Conservation (phyloP, 805 yeast genomes). For the Kluyveromyces wickerhamii region DNA sequence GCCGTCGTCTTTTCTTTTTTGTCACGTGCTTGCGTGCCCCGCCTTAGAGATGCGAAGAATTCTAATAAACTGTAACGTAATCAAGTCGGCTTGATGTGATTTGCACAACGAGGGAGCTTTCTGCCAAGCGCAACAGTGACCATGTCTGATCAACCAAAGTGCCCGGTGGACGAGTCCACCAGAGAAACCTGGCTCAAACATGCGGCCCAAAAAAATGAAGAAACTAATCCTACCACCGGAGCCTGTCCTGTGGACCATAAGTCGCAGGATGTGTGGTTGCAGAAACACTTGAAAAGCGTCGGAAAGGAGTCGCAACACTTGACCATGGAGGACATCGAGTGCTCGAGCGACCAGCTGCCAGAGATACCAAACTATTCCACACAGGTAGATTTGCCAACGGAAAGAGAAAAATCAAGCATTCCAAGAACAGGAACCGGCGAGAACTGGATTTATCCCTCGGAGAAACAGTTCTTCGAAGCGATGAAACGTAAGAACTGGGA, state of each 20-base stretch:
- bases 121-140: too few relatives aligned
- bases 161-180: constrained; percentile 66
- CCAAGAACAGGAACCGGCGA: constrained; percentile 62
- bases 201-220: constrained; percentile 16
- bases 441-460: constrained; percentile 94
- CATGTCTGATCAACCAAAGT: constrained; percentile 30
- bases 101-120: too few relatives aligned
- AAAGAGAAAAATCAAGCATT: constrained; percentile 70
- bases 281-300: constrained; percentile 15
- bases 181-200: constrained; percentile 49
- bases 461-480: constrained; percentile 88
- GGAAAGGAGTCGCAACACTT: constrained; percentile 3
- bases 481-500: constrained; percentile 88
- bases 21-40: too few relatives aligned
- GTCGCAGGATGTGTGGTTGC: constrained; percentile 52
- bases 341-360: constrained; percentile 40
- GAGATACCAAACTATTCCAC: constrained; percentile 29
- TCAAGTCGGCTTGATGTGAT: too few relatives aligned
- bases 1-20: too few relatives aligned
- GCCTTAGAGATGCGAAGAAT: too few relatives aligned
- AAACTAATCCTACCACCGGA: constrained; percentile 4
- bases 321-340: constrained; percentile 26
- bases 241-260: constrained; percentile 62
- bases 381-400: constrained; percentile 48
- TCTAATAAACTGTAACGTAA: too few relatives aligned